These are phyloP conservation scores for Tylopilus sp. DNA, from an alignment of 768 basidiomycete species.

Conservation along the genomic window DNA sequence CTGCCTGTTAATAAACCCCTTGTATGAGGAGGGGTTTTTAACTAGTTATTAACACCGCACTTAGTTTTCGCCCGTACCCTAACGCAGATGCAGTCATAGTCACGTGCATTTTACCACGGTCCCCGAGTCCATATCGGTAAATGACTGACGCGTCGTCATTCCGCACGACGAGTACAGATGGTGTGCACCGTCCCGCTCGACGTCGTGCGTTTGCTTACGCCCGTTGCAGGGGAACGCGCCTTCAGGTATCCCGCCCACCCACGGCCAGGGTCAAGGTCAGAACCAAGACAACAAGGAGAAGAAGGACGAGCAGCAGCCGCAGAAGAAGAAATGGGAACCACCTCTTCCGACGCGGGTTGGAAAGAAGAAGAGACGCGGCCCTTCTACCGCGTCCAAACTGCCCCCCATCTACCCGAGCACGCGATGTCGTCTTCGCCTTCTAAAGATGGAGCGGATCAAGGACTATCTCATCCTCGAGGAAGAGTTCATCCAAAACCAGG, in stretches of 20 bases:
- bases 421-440: slow-evolving; percentile 88
- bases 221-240: slow-evolving; percentile 67
- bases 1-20: too few species aligned
- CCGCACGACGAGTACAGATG: slow-evolving; percentile 17
- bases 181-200: slow-evolving; percentile 11
- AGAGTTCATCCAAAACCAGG: slow-evolving; percentile 91
- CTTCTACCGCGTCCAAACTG: slow-evolving; percentile 84
- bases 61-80: too few species aligned
- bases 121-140: slow-evolving; percentile 34
- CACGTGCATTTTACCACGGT: slow-evolving; percentile 25
- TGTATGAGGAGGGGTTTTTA: too few species aligned
- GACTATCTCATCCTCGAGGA: slow-evolving; percentile 96
- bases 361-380: slow-evolving; percentile 94
- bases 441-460: slow-evolving; percentile 98
- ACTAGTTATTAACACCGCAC: too few species aligned
- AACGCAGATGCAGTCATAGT: too few species aligned
- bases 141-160: slow-evolving; percentile 50
- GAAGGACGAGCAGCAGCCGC: slow-evolving; percentile 41
- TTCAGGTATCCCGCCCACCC: slow-evolving; percentile 47
- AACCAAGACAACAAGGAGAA: slow-evolving; percentile 49
- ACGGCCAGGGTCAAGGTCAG: slow-evolving; percentile 39
- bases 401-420: slow-evolving; percentile 93
- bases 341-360: slow-evolving; percentile 95
- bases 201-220: slow-evolving; percentile 3
- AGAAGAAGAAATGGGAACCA: slow-evolving; percentile 97